Percentiles rank a stretch among this genome's conserved stretches.
Evolutionary conservation across 78 protist species (phyloP).

Genomic region (Emiliania huxleyi): DNA sequence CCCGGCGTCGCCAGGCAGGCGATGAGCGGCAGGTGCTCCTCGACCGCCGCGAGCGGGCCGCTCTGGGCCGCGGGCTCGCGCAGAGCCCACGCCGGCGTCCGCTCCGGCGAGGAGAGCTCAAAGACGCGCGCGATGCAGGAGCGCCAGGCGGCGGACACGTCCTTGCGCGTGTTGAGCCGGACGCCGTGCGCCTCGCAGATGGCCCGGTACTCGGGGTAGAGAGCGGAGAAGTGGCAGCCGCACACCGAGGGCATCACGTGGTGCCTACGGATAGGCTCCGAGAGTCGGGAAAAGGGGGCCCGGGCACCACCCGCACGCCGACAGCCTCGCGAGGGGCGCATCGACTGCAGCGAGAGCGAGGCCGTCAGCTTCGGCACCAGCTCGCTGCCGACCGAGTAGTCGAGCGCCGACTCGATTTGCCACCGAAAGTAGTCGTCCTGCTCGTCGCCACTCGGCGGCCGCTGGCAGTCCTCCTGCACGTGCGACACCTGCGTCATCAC

Average conservation of each 20-base stretch:
- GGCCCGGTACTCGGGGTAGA: not conserved
- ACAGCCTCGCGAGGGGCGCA: too few relatives aligned
- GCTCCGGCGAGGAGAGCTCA: conserved; percentile 19
- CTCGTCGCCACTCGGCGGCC: not conserved
- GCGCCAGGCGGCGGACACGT: not conserved
- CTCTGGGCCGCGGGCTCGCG: too few relatives aligned
- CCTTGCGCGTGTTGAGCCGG: not conserved
- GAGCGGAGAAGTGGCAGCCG: not conserved
- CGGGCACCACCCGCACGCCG: too few relatives aligned
- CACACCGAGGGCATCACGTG: not conserved
- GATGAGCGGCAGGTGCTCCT: too few relatives aligned
- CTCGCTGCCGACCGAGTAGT: not conserved
- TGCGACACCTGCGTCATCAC: conserved; percentile 10
- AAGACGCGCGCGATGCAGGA: not conserved
- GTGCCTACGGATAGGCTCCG: too few relatives aligned
- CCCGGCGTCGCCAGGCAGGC: too few relatives aligned
- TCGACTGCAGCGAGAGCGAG: not conserved
- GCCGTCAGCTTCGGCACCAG: not conserved
- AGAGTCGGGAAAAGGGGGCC: too few relatives aligned
- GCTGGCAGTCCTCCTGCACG: not conserved
- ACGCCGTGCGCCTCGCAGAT: conserved; percentile 8
- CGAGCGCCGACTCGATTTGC: not conserved
- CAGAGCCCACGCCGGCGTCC: too few relatives aligned
- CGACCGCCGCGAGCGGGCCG: too few relatives aligned
- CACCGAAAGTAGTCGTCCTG: not conserved